phyloP scores from a whole-genome alignment of 805 yeast species.

The Yarrowia bubula region DNA sequence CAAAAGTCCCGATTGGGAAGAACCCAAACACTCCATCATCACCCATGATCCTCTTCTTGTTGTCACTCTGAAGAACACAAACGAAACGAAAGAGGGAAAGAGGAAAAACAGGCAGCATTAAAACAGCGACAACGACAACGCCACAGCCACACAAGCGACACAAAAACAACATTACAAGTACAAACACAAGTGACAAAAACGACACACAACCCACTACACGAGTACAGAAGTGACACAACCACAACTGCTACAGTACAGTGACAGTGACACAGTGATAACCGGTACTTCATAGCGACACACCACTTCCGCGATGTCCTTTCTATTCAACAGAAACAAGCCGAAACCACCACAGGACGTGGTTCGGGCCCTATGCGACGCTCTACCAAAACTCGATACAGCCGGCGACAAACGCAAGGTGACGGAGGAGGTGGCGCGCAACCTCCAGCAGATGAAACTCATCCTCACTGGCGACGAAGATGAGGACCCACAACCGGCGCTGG shows the following conservation, averaged over 20 bases:
- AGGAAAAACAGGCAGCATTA: too few species aligned
- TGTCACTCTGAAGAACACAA: too few species aligned
- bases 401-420: slow-evolving; percentile 44
- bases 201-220: too few species aligned
- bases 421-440: slow-evolving; percentile 44
- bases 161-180: too few species aligned
- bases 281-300: too few species aligned
- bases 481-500: slow-evolving; percentile 63
- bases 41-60: neutral
- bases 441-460: slow-evolving; percentile 62
- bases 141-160: neutral
- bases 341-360: slow-evolving; percentile 86
- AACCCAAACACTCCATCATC: slow-evolving; percentile 22
- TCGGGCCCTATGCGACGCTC: slow-evolving; percentile 69
- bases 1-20: slow-evolving; percentile 13
- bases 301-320: slow-evolving; percentile 66
- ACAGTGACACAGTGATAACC: too few species aligned
- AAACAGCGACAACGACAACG: too few species aligned
- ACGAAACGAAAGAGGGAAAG: too few species aligned
- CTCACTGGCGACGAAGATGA: slow-evolving; percentile 64
- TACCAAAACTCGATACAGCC: slow-evolving; percentile 47
- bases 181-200: too few species aligned
- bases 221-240: too few species aligned
- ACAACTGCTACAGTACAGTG: too few species aligned
- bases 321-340: slow-evolving; percentile 80